Evolutionary conservation across 805 yeast species (phyloP).

Genomic region (Wickerhamiella parazyma): DNA sequence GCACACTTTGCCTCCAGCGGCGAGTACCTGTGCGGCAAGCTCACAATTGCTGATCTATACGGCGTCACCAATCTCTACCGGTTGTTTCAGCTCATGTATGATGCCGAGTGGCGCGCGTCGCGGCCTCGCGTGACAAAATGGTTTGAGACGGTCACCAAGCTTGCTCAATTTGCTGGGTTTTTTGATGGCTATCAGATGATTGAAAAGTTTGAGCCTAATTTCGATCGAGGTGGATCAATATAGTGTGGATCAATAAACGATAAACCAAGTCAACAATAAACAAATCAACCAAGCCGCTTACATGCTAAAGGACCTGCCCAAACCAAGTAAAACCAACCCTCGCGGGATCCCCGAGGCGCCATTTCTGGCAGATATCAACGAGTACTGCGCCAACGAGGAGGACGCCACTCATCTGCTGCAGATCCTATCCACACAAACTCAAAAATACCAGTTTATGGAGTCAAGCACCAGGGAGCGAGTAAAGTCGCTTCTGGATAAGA

Average conservation of each 20-base stretch:
- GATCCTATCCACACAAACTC: conserved; percentile 73
- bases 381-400: conserved; percentile 49
- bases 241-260: too few relatives aligned
- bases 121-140: conserved; percentile 58
- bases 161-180: conserved; percentile 26
- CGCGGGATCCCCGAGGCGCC: conserved; percentile 97
- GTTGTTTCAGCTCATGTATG: conserved; percentile 47
- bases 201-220: neutral
- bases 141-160: conserved; percentile 42
- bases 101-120: conserved; percentile 46
- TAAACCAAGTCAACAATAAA: too few relatives aligned
- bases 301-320: conserved; percentile 18
- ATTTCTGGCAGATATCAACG: conserved; percentile 72
- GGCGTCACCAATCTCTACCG: conserved; percentile 38
- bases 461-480: conserved; percentile 30
- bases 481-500: conserved; percentile 43
- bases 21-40: conserved; percentile 55
- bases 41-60: conserved; percentile 46
- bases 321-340: conserved; percentile 42
- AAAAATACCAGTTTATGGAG: conserved; percentile 30
- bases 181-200: conserved; percentile 30
- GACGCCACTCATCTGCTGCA: conserved; percentile 60
- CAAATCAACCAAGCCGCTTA: too few relatives aligned
- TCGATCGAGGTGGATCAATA: too few relatives aligned
- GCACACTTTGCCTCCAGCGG: conserved; percentile 45